Base-by-base conservation (phyloP, 441 rosid genomes). In the Jatropha podagrica region DNA sequence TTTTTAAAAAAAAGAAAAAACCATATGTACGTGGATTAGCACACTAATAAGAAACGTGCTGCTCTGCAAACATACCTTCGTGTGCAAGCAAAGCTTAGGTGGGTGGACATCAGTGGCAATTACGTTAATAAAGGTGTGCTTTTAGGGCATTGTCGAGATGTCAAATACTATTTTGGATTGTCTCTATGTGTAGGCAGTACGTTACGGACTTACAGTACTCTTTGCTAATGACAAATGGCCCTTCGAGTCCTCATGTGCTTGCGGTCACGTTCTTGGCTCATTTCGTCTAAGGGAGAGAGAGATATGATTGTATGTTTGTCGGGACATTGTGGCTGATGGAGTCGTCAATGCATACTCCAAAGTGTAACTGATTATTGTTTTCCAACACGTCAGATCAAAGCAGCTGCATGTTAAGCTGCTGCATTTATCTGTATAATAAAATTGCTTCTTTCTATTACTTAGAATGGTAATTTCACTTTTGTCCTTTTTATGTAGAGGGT, bases 171-270 rank as follows among this genome's bases (percentile, higher is more conserved):
- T 59, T 17, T 8, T 65, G 20, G 18, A 75, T 73, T 67, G 77
- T 80, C 66, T 40, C 44, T 37, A 72, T 65, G 44, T 23, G n/a
- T 10, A 7, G 58, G 37, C 38, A 52, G 75, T 78, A 74, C 79
- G 76, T 78, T 72, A 8, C 32, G 13, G 32, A 20, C 7, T 58
- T 58, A 15, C 69, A 71, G 82, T 54, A 71, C 73, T 55, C 44
- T 49, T 1, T 20, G 54, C 42, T 20, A 12, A 46, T 59, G 77
- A 68, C 79, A 77, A 74, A 60, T 82, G 81, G 80, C 65, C 70
- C 66, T 5, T 14, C 58, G n/a, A 73, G 69, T 44, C 64, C 71
- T n/a, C 69, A n/a, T 7, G 59, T 40, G 78, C 68, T 62, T 73
- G 11, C 80, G 38, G 59, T 10, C 62, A 69, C 26, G 38, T 44